phyloP scores from a whole-genome alignment of 2,329 filamentous ascomycete species.

The Penicillium vulpinum region DNA sequence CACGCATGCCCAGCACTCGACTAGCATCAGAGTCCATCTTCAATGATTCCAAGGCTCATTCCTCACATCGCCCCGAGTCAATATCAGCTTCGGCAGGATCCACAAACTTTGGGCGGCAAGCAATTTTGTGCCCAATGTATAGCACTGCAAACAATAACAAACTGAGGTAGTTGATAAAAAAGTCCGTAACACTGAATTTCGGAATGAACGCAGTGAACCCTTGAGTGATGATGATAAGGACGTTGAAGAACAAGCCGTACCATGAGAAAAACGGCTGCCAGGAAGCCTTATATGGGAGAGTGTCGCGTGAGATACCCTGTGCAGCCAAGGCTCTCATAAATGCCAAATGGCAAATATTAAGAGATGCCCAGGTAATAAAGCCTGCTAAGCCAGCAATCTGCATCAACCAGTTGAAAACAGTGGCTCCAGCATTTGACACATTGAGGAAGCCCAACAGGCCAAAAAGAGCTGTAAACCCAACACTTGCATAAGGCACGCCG shows the following conservation, averaged over 20 bases:
- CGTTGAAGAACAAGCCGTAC: conserved; percentile 9
- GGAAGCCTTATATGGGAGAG: conserved; percentile 3
- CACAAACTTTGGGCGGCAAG: conserved; percentile 2
- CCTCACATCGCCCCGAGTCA: not conserved
- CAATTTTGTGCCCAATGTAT: conserved; percentile 6
- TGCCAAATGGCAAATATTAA: conserved; percentile 3
- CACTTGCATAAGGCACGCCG: conserved; percentile 4
- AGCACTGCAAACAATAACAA: conserved; percentile 2
- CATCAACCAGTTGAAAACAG: conserved; percentile 10
- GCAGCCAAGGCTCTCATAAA: conserved; percentile 9
- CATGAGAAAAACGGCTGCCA: conserved; percentile 7
- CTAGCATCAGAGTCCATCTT: too few relatives aligned
- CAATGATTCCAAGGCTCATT: not conserved
- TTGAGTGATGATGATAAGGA: conserved; percentile 6
- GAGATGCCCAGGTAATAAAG: conserved; percentile 9
- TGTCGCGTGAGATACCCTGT: conserved; percentile 2
- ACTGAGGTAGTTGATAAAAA: conserved; percentile 11
- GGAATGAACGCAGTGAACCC: conserved; percentile 10
- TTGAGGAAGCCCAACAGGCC: conserved; percentile 9
- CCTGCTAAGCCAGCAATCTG: conserved; percentile 7
- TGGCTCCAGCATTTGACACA: conserved; percentile 2
- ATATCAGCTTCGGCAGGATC: conserved; percentile 2
- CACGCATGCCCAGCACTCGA: too few relatives aligned
- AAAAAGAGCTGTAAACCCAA: conserved; percentile 3
- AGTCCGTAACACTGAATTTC: conserved; percentile 2